Evolutionary conservation across 176 grass and related monocot species (phyloP), one percentile per base, ranked within the genome.

Genomic region (Zea mays): DNA sequence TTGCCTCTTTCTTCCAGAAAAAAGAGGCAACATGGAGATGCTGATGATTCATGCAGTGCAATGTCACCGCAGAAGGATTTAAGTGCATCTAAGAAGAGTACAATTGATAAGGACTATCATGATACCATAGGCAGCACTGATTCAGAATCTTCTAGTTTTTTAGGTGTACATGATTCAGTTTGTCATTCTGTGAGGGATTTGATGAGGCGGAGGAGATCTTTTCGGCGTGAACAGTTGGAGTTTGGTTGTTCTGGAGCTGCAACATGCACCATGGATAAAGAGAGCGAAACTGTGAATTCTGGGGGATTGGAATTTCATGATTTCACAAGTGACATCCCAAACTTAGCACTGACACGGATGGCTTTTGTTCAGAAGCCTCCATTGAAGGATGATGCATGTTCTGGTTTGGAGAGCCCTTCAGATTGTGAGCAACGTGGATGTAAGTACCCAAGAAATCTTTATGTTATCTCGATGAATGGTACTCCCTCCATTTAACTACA

Each of bases 121-220:
- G 47, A 27, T 89, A 65, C 16, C 38, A 36, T 65, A 79, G 69
- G 50, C 15, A 46, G 59, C 85, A 63, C 57, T 77, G 81, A 67
- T 45, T 56, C 2, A 14, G 80, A 81, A 54, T 79, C 87, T 85
- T 87, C 85, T 85, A 54, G 45, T 83, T 67, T 37, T 34, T 79
- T 67, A 71, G 65, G 76, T 68, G 74, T 81, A 73, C 54, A 87
- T 73, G 56, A 62, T 65, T 62, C 77, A 76, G 20, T 48, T 27
- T 49, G 72, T 21, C 77, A 81, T 82, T 97, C 94, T 88, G 69
- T 94, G 71, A 94, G 94, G 47, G 94, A 97, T 59, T 85, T 94
- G 44, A 97, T 97, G 94, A 94, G 91, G 39, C 86, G 65, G 78
- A 93, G 73, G 67, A 85, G 91, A 67, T 85, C 63, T 79, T 90